Percentiles rank a stretch among this genome's conserved stretches.
phyloP scores from a whole-genome alignment of 257 asterid species.

The Coffea canephora region DNA sequence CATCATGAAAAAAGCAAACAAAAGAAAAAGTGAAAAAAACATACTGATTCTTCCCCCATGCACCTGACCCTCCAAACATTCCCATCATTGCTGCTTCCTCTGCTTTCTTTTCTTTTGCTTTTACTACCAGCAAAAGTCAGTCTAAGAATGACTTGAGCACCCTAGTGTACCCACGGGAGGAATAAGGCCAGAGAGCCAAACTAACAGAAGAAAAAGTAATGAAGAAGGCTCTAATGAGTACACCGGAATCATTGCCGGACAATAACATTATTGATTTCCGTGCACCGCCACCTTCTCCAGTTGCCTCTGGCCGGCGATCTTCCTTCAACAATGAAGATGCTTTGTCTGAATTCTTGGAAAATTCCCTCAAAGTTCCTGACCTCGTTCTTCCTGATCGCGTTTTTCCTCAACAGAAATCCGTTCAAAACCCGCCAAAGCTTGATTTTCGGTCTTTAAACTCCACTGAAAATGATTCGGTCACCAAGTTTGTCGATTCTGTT shows the following conservation, averaged over 20 bases:
- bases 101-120: background rate
- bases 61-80: constrained; percentile 51
- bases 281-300: constrained; percentile 95
- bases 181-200: background rate
- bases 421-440: constrained; percentile 46
- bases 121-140: constrained; percentile 5
- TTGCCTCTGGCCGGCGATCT: constrained; percentile 65
- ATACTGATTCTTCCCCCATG: constrained; percentile 43
- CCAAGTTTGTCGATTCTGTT: constrained; percentile 32
- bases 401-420: constrained; percentile 60
- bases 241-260: constrained; percentile 39
- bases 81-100: constrained; percentile 74
- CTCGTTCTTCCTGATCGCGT: constrained; percentile 68
- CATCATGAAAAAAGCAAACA: constrained; percentile 30
- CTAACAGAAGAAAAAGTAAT: background rate
- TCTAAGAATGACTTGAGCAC: background rate
- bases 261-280: constrained; percentile 60
- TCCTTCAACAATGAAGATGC: constrained; percentile 58
- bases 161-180: background rate
- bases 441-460: constrained; percentile 38
- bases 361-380: constrained; percentile 69
- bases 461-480: constrained; percentile 21
- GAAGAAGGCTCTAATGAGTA: constrained; percentile 32
- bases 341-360: constrained; percentile 61
- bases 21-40: constrained; percentile 32